Conservation (phyloP, 257 asterid species). For the Verbena officinalis region DNA sequence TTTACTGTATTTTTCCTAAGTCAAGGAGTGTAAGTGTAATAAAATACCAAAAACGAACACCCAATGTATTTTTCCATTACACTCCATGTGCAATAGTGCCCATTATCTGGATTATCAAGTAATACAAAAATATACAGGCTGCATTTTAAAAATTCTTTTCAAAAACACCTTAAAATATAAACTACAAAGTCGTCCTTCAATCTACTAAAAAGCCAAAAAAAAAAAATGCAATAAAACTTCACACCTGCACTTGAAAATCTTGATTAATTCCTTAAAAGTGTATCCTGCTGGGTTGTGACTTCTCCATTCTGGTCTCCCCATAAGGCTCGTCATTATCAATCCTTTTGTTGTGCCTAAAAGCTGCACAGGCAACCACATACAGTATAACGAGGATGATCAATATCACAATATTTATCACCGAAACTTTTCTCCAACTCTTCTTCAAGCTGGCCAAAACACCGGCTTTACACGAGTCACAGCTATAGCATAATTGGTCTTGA, state of each 20-base stretch:
- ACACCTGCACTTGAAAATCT: conserved; percentile 5
- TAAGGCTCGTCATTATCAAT: conserved; percentile 77
- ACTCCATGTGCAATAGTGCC: conserved; percentile 22
- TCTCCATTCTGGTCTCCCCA: conserved; percentile 93
- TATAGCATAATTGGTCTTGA: conserved; percentile 62
- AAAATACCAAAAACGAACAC: too few species aligned
- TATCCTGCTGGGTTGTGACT: conserved; percentile 79
- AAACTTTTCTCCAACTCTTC: conserved; percentile 90
- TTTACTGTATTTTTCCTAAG: too few species aligned
- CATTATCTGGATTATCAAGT: neutral
- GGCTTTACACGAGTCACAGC: conserved; percentile 83
- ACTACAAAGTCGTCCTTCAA: conserved; percentile 1
- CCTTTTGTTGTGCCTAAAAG: conserved; percentile 82
- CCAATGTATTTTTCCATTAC: conserved; percentile 6
- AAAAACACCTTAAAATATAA: neutral
- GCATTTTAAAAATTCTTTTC: neutral
- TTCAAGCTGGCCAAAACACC: conserved; percentile 83
- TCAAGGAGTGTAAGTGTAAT: too few species aligned
- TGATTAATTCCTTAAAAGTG: conserved; percentile 49
- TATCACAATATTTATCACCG: conserved; percentile 67
- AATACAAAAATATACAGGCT: conserved; percentile 29
- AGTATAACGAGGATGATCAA: conserved; percentile 69
- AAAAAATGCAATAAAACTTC: conserved; percentile 10
- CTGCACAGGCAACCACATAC: conserved; percentile 74
- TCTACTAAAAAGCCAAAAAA: conserved; percentile 5